These are phyloP conservation scores for Termitomyces sp. DNA, from an alignment of 768 basidiomycete genomes.

Conservation along the genomic window DNA sequence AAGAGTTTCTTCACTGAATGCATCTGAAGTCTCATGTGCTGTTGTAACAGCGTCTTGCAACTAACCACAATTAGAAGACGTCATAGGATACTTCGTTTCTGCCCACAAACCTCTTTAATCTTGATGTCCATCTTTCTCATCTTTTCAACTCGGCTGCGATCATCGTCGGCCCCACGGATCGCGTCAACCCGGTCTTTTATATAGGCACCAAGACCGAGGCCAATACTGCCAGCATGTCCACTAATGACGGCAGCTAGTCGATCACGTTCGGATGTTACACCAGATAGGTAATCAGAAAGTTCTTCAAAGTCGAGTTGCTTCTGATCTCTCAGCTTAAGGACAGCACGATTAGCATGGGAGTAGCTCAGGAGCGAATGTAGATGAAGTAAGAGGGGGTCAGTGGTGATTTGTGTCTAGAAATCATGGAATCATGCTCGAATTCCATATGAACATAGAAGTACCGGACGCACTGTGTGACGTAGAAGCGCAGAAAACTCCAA, in stretches of 20 bases:
- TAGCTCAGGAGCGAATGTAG: slow-evolving; percentile 92
- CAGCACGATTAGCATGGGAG: slow-evolving; percentile 88
- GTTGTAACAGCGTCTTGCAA: slow-evolving; percentile 95
- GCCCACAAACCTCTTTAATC: slow-evolving; percentile 81
- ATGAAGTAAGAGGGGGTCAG: slow-evolving; percentile 87
- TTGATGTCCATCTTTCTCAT: slow-evolving; percentile 89
- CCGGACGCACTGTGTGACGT: slow-evolving; percentile 64
- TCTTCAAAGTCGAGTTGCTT: slow-evolving; percentile 99
- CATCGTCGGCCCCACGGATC: slow-evolving; percentile 89
- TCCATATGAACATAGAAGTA: neutral
- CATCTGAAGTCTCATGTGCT: slow-evolving; percentile 92
- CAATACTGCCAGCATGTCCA: slow-evolving; percentile 82
- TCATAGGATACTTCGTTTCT: neutral
- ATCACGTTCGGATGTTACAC: slow-evolving; percentile 91
- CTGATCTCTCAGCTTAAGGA: slow-evolving; percentile 93
- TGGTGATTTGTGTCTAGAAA: slow-evolving; percentile 77
- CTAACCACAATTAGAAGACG: slow-evolving; percentile 30
- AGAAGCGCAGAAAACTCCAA: slow-evolving; percentile 90
- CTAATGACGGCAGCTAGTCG: slow-evolving; percentile 83
- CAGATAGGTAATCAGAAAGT: slow-evolving; percentile 88
- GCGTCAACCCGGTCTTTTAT: slow-evolving; percentile 90
- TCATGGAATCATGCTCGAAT: neutral
- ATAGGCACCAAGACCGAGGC: slow-evolving; percentile 83
- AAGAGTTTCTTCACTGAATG: slow-evolving; percentile 93
- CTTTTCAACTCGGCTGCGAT: slow-evolving; percentile 86